Base-by-base conservation (phyloP, 768 basidiomycete species). In the Lentinula sp. region DNA sequence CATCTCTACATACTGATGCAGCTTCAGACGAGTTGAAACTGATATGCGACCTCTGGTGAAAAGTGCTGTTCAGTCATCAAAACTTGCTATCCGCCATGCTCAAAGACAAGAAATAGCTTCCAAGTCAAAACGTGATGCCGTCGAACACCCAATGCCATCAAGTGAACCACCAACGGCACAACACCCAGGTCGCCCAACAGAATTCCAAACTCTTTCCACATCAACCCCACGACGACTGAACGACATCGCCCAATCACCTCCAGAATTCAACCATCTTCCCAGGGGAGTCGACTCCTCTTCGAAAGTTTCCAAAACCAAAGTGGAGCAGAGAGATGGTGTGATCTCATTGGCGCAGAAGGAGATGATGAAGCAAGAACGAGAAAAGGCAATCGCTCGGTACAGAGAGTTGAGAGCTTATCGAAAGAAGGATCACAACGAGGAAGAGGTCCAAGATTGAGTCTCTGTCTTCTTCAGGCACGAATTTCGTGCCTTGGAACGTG, bases 311-410 rank as follows among this genome's bases (percentile, higher is more conserved):
- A 37, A 8, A 16, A 18, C 59, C 10, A 21, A 15, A 32, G 21
- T 18, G 15, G 37, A n/a, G 66, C 49, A 50, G 21, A 61, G 74
- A 77, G 66, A 80, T 9, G 80, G 79, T 2, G 78, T 89, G 7
- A 65, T 92, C 34, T 87, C 86, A 32, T 85, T 91, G 81, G 84
- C 87, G 13, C 89, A 91, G 74, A 86, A 84, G 69, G 77, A 78
- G 5, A 84, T 89, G 84, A 84, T 93, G 82, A 88, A 88, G 66
- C 76, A 78, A 57, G 90, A 92, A 70, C 78, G 91, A 63, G 85
- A 88, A 65, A 85, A 80, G 62, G 88, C 74, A 21, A 86, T 93
- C 62, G 73, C 71, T 67, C 77, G 80, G 58, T 92, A 91, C 70
- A 75, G 91, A 62, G 81, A 86, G 71, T 66, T 92, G 71, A 91